A percentile compares a stretch with the other conserved stretches of the same genome.
These are phyloP conservation scores for Pichia sp. DNA, from an alignment of 1,139 yeast species.

Conservation along the genomic window DNA sequence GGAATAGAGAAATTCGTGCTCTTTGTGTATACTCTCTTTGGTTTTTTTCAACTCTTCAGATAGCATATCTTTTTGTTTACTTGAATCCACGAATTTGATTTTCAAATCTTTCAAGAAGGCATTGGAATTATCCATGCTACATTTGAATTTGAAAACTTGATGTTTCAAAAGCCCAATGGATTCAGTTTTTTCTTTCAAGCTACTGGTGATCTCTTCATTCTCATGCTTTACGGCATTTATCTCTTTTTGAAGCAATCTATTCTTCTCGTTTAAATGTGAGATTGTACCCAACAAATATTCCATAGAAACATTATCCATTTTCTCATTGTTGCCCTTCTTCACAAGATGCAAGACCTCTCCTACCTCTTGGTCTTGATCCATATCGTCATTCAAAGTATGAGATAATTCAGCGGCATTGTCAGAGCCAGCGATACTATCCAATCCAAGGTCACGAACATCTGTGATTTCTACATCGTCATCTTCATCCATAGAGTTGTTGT, in stretches of 20 bases:
- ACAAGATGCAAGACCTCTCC: not conserved
- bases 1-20: constrained; percentile 10
- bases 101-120: constrained; percentile 7
- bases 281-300: constrained; percentile 24
- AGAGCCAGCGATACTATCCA: not conserved
- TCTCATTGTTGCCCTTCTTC: not conserved
- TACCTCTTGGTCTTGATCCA: not conserved
- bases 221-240: constrained; percentile 12
- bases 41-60: constrained; percentile 7
- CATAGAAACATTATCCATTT: constrained; percentile 18
- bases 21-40: constrained; percentile 10
- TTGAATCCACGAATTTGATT: constrained; percentile 6
- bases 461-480: constrained; percentile 22
- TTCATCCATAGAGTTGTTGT: constrained; percentile 1
- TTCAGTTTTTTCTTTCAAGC: constrained; percentile 13
- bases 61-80: constrained; percentile 6
- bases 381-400: not conserved
- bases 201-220: constrained; percentile 12
- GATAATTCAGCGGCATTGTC: not conserved
- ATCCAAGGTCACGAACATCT: constrained; percentile 8
- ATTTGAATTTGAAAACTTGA: constrained; percentile 12
- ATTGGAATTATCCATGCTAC: not conserved
- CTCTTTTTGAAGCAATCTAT: constrained; percentile 15
- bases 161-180: constrained; percentile 15
- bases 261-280: constrained; percentile 20